Evolutionary conservation across 108 stramenopile species (phyloP).

Genomic region (Schizochytrium sp.): DNA sequence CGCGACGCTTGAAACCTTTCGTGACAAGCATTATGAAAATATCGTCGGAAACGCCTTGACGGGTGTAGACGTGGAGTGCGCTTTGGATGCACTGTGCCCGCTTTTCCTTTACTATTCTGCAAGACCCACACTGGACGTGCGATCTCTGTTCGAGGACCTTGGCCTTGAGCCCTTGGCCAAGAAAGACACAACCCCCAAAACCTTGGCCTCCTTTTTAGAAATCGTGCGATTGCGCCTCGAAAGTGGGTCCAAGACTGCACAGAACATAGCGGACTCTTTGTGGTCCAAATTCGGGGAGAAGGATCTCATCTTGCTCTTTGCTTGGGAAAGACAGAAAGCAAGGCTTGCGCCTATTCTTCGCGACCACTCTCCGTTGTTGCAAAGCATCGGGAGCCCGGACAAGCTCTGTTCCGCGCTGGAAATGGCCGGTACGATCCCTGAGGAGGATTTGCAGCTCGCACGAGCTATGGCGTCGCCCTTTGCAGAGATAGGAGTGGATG

Average conservation of each 20-base stretch:
- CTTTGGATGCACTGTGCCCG: background rate
- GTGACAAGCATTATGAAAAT: background rate
- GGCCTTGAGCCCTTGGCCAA: background rate
- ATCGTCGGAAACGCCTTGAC: background rate
- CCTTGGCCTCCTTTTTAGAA: background rate
- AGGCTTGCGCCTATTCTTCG: background rate
- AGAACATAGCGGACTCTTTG: background rate
- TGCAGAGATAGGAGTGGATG: background rate
- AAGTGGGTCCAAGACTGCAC: background rate
- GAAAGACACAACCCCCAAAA: background rate
- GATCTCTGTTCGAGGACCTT: background rate
- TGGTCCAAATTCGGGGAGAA: background rate
- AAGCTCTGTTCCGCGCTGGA: background rate
- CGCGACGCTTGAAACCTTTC: background rate
- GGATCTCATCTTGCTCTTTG: background rate
- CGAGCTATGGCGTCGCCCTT: background rate
- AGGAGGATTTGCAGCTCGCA: background rate
- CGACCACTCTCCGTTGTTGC: background rate
- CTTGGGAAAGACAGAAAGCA: background rate
- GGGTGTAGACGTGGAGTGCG: background rate
- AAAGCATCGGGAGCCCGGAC: background rate
- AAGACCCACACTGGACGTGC: background rate
- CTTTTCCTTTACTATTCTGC: background rate
- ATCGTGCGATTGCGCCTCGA: background rate
- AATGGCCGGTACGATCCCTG: background rate